Evolutionary conservation across 2,329 filamentous ascomycete species (phyloP), one percentile per base, ranked within the genome.

Genomic region (Nemania sp.): DNA sequence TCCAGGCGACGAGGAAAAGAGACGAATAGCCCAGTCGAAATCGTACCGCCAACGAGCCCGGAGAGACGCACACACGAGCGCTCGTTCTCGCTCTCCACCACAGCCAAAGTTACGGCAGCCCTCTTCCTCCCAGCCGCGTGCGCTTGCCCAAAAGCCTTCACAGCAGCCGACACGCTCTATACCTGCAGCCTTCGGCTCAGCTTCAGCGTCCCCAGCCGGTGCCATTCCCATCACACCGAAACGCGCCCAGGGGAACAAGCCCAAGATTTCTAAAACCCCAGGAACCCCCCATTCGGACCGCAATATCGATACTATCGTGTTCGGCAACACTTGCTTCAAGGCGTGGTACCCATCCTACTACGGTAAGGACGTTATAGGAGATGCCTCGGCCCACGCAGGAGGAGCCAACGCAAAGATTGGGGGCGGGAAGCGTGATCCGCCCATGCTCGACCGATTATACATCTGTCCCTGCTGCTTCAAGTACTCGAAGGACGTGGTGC

Each of bases 291-390:
- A 76, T 37, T 72, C 81, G 10, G 87, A 90, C 68, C 90, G 90
- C 59, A 97, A 96, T 74, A 89, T 97, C 66, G 87, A 92, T 72
- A 90, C 91, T 73, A 91, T 97, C 53, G 88, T 96, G 56, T 81
- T 97, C 63, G 94, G 93, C 4, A 87, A 92, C 69, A 81, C 95
- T 34, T 87, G 88, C 69, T 96, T 97, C 78, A 87, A 88, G 69
- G 90, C 93, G 2, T 97, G 93, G 92, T 97, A 95, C 74, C 91
- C 92, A 7, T 96, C 91, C 15, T 95, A 93, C 75, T 97, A 97
- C 74, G 81, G 81, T 77, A 96, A 85, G 80, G 92, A 88, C 57
- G 79, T 87, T 7, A 75, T 88, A 4, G 84, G 84, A 12, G 83
- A 86, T 56, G 69, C 75, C 3, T 66, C 77, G 2, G 72, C 71